Percentiles rank a stretch among this genome's conserved stretches.
phyloP scores from a whole-genome alignment of 805 yeast species.

The Wickerhamiella vanderwaltii region DNA sequence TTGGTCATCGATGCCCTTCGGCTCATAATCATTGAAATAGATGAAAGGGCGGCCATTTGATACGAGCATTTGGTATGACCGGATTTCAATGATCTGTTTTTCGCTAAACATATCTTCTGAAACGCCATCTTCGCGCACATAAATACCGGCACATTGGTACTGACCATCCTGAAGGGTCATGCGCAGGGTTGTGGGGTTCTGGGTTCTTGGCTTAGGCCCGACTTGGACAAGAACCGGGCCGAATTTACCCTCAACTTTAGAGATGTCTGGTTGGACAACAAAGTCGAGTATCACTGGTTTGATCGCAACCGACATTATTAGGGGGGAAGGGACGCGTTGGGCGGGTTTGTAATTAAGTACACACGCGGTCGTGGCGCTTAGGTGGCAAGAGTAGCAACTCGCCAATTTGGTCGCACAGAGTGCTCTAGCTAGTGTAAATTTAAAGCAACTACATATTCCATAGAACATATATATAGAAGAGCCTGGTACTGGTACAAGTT shows the following conservation, averaged over 20 bases:
- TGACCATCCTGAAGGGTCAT: slow-evolving; percentile 7
- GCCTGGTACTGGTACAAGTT: too few species aligned
- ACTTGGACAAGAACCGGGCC: slow-evolving; percentile 3
- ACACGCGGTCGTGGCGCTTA: too few species aligned
- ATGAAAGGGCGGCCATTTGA: slow-evolving; percentile 6
- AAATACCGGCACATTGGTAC: not conserved
- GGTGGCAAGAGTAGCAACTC: too few species aligned
- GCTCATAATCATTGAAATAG: not conserved
- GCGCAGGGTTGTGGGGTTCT: slow-evolving; percentile 4
- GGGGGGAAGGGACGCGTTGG: slow-evolving; percentile 8
- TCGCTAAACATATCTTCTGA: not conserved
- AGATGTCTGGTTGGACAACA: not conserved
- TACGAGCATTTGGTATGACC: not conserved
- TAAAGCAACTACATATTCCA: too few species aligned
- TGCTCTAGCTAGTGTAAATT: too few species aligned
- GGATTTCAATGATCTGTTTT: slow-evolving; percentile 9
- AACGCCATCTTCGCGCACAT: not conserved
- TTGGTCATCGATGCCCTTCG: not conserved
- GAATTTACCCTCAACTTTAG: not conserved
- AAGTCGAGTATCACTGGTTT: slow-evolving; percentile 1
- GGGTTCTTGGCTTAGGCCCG: not conserved
- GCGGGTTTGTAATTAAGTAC: slow-evolving; percentile 2
- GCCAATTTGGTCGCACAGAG: too few species aligned
- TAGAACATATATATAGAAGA: too few species aligned
- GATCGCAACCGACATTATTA: not conserved